phyloP scores from a whole-genome alignment of 1,139 yeast species.

The Pichia sp. region DNA sequence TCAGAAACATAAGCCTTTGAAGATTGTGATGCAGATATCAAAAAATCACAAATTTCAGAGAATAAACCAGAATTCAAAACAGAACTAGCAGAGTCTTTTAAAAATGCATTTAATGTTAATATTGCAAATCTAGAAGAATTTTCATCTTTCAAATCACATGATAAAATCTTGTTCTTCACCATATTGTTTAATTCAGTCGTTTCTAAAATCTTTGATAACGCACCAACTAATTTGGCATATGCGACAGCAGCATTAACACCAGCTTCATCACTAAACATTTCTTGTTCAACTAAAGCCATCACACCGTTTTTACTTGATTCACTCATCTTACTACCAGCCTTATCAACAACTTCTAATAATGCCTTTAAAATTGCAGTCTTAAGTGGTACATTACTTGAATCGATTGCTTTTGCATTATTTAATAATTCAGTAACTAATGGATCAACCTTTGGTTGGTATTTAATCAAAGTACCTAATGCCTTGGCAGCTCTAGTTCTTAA shows the following conservation, averaged over 20 bases:
- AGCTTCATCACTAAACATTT: slow-evolving; percentile 38
- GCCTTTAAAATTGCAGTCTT: slow-evolving; percentile 84
- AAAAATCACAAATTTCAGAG: slow-evolving; percentile 43
- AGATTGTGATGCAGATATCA: slow-evolving; percentile 43
- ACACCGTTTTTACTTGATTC: slow-evolving; percentile 67
- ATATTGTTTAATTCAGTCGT: slow-evolving; percentile 60
- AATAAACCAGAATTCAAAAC: slow-evolving; percentile 48
- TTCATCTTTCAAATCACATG: slow-evolving; percentile 32
- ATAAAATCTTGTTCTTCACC: slow-evolving; percentile 55
- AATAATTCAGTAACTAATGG: slow-evolving; percentile 83
- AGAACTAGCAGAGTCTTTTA: slow-evolving; percentile 66
- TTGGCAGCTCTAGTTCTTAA: slow-evolving; percentile 83
- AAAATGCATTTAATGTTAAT: slow-evolving; percentile 70
- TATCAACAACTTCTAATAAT: slow-evolving; percentile 71
- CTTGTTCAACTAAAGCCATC: slow-evolving; percentile 71
- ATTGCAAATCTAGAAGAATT: slow-evolving; percentile 56
- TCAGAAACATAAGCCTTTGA: slow-evolving; percentile 58
- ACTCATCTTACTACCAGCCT: slow-evolving; percentile 73
- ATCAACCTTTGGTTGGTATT: slow-evolving; percentile 89
- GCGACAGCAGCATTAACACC: slow-evolving; percentile 55
- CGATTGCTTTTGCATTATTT: slow-evolving; percentile 56
- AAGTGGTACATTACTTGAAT: slow-evolving; percentile 53
- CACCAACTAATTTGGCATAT: slow-evolving; percentile 73
- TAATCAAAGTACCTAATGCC: slow-evolving; percentile 82
- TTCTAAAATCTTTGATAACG: slow-evolving; percentile 63